Base-by-base conservation (phyloP, 305 asterid species). In the Caryopteris hybrid region DNA sequence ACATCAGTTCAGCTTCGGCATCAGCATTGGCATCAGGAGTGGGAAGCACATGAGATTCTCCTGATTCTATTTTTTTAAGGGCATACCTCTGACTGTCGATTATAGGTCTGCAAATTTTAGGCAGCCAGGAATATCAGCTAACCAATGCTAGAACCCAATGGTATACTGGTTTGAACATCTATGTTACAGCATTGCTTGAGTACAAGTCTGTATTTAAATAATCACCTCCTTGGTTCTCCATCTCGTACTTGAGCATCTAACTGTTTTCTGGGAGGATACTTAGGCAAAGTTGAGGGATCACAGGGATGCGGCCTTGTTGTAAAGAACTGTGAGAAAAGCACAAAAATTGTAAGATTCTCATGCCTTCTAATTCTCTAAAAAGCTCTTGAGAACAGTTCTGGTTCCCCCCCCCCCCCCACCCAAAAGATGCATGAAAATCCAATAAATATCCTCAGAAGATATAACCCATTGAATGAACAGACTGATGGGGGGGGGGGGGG, bases 201-300 rank as follows among this genome's bases (percentile, higher is more conserved):
- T 36, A 46, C 10, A 21, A 13, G 14, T 64, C 16, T 9, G 38
- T 42, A 56, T 14, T 61, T 33, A 58, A 59, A 43, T 6, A 39
- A 33, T 36, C 64, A 90, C 98, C 98, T 90, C 82, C 96, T 85
- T 72, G 95, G 84, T 78, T 88, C 97, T 84, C 90, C 97, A 66
- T 90, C 97, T 52, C 96, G 90, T 45, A 88, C 79, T 86, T 90
- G 90, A 8, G 95, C 97, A 76, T 92, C 97, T 70, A 86, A 84
- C 83, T 92, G 96, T 75, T 90, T 90, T 81, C 96, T 88, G 42
- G 97, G 96, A 69, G 97, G 95, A 82, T 92, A 92, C 69, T 80
- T 90, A 4, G 98, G 98, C 75, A 92, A 84, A 73, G 87, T 85
- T 56, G 91, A 88, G 73, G 98, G 98, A 57, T 90, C 91, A 72